These are phyloP conservation scores for Opeltia flavorubescens DNA, from an alignment of 495 filamentous ascomycete genomes.

Conservation along the genomic window DNA sequence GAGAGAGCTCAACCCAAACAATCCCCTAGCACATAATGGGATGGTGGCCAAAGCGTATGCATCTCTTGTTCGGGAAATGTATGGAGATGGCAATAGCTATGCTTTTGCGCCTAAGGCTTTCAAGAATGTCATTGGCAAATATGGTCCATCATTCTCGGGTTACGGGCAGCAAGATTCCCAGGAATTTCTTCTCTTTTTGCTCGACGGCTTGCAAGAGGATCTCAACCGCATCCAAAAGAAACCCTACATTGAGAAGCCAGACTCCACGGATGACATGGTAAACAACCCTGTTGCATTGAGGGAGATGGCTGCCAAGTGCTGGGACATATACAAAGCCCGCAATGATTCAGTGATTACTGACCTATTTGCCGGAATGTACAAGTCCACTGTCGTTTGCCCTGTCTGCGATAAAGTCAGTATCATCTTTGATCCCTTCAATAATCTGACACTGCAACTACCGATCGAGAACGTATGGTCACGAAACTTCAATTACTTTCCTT, in stretches of 20 bases:
- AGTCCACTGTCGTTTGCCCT: constrained; percentile 88
- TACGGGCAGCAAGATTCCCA: constrained; percentile 96
- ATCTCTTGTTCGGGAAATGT: constrained; percentile 57
- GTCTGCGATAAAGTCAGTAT: constrained; percentile 90
- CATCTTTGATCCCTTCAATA: constrained; percentile 96
- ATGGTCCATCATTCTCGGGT: constrained; percentile 74
- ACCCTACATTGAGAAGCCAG: constrained; percentile 93
- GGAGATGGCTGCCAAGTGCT: constrained; percentile 72
- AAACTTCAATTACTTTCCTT: constrained; percentile 57
- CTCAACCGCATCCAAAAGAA: constrained; percentile 88
- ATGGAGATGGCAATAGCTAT: constrained; percentile 36
- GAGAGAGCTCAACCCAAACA: constrained; percentile 65
- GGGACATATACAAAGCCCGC: constrained; percentile 81
- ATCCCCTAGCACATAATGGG: constrained; percentile 72
- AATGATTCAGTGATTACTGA: constrained; percentile 93
- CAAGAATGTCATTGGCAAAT: constrained; percentile 65
- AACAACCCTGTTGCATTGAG: constrained; percentile 60
- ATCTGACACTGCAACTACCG: constrained; percentile 78
- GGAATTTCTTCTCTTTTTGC: constrained; percentile 90
- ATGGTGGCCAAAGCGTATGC: constrained; percentile 72
- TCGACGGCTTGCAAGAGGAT: constrained; percentile 91
- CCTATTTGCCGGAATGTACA: constrained; percentile 93
- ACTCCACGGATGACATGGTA: constrained; percentile 95
- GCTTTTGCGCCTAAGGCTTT: constrained; percentile 63
- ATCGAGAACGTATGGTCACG: constrained; percentile 65